phyloP scores from a whole-genome alignment of 2,329 filamentous ascomycete species.

The Eurotiales sp. region DNA sequence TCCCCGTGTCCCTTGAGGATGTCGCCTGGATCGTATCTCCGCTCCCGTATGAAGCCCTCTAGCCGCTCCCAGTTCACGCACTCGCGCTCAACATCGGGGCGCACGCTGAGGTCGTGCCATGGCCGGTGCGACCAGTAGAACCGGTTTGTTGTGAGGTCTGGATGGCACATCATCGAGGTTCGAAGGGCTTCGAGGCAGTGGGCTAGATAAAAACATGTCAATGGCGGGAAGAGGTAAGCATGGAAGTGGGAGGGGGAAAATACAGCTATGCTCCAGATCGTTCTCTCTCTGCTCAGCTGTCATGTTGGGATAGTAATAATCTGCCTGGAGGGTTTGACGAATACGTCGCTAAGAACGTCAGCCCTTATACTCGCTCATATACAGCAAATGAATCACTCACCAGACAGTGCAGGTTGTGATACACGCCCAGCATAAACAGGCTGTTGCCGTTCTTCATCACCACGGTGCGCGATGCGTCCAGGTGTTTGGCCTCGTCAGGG shows the following conservation, averaged over 20 bases:
- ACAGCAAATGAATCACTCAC: not conserved
- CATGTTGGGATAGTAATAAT: slow-evolving; percentile 5
- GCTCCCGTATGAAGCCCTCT: not conserved
- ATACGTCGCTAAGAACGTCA: slow-evolving; percentile 2
- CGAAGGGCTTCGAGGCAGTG: slow-evolving; percentile 2
- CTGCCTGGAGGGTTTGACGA: not conserved
- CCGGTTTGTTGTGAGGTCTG: not conserved
- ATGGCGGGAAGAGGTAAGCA: not conserved
- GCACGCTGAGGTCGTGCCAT: slow-evolving; percentile 3
- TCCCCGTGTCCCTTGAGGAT: slow-evolving; percentile 1
- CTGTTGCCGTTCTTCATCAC: slow-evolving; percentile 1
- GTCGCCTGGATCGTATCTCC: slow-evolving; percentile 1
- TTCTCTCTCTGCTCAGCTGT: not conserved
- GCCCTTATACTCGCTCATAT: not conserved
- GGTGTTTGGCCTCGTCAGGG: not conserved
- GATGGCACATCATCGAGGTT: slow-evolving; percentile 2
- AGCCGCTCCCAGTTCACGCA: not conserved
- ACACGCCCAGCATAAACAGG: slow-evolving; percentile 2
- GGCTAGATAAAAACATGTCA: not conserved
- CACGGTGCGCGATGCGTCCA: not conserved
- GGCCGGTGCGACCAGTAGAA: slow-evolving; percentile 6
- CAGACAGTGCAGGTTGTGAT: not conserved
- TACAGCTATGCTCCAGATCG: slow-evolving; percentile 1
- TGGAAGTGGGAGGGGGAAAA: not conserved
- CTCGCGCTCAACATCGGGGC: not conserved